Conservation (phyloP, 768 basidiomycete species). For the Calvatia gigantea region DNA sequence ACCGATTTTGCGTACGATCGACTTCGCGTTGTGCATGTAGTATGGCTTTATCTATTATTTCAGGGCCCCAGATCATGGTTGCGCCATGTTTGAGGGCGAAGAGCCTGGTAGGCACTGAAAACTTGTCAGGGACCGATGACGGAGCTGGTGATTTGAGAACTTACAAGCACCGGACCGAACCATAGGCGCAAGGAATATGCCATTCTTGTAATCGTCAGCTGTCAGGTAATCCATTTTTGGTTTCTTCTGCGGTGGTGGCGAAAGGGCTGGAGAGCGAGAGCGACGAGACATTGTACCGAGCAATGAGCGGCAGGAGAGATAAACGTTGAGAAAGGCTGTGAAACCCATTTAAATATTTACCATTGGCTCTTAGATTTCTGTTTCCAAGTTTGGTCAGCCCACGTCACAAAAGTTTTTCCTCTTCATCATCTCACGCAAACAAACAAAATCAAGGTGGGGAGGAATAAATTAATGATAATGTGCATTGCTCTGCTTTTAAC, state of each 20-base stretch:
- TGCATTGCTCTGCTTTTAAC: slow-evolving; percentile 14
- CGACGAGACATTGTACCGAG: slow-evolving; percentile 47
- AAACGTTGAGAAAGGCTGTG: neutral
- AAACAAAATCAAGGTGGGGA: neutral
- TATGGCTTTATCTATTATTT: slow-evolving; percentile 95
- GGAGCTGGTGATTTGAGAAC: slow-evolving; percentile 28
- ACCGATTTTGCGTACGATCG: slow-evolving; percentile 60
- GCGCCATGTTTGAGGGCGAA: slow-evolving; percentile 92
- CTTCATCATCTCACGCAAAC: slow-evolving; percentile 2
- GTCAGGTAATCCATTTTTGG: slow-evolving; percentile 57
- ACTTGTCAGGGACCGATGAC: slow-evolving; percentile 13
- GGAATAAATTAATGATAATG: slow-evolving; percentile 11
- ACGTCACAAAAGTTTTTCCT: slow-evolving; percentile 7
- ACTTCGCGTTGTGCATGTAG: slow-evolving; percentile 79
- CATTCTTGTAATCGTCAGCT: slow-evolving; percentile 77
- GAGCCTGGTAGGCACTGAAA: slow-evolving; percentile 76
- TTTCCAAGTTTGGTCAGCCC: neutral
- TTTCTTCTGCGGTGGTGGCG: slow-evolving; percentile 50
- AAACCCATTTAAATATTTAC: neutral
- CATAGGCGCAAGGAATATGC: slow-evolving; percentile 97
- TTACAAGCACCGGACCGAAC: slow-evolving; percentile 87
- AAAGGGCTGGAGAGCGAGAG: slow-evolving; percentile 43
- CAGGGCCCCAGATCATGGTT: slow-evolving; percentile 93
- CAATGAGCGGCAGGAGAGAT: neutral
- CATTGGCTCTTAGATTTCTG: neutral